Evolutionary conservation across 1,284 basidiomycete genomes (phyloP).

Genomic region (Ustilago bromivora): DNA sequence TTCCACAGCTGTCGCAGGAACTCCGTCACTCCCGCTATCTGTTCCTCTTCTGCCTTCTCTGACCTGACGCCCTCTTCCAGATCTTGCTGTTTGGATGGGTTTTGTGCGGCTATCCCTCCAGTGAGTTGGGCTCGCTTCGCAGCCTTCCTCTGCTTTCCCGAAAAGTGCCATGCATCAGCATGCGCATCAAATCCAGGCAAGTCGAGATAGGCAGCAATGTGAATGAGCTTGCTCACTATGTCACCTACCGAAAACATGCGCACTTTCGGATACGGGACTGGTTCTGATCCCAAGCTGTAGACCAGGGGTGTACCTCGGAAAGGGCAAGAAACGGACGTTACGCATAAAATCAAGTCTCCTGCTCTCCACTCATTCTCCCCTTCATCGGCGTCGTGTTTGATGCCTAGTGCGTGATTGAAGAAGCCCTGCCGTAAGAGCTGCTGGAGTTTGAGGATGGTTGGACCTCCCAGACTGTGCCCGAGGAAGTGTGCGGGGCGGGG

Average conservation of each 20-base stretch:
- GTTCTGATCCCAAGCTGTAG: constrained; percentile 48
- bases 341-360: constrained; percentile 39
- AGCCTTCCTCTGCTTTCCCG: constrained; percentile 10
- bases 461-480: constrained; percentile 74
- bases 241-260: constrained; percentile 50
- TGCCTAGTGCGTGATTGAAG: constrained; percentile 36
- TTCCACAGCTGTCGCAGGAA: constrained; percentile 42
- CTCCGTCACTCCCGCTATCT: constrained; percentile 17
- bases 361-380: constrained; percentile 4
- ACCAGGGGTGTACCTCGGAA: constrained; percentile 57
- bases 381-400: background rate
- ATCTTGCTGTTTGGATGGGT: background rate
- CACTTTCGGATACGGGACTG: constrained; percentile 44
- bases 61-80: background rate
- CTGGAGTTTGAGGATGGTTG: constrained; percentile 51
- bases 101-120: background rate
- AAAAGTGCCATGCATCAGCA: constrained; percentile 51
- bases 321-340: constrained; percentile 53
- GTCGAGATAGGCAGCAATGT: constrained; percentile 47
- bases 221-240: constrained; percentile 45
- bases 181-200: constrained; percentile 47
- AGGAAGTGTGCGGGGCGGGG: constrained; percentile 71
- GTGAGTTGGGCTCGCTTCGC: constrained; percentile 1
- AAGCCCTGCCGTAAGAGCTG: constrained; percentile 48
- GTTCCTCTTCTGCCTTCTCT: background rate